Evolutionary conservation across 208 protist species (phyloP).

Genomic region (Wallacemonas sp.): DNA sequence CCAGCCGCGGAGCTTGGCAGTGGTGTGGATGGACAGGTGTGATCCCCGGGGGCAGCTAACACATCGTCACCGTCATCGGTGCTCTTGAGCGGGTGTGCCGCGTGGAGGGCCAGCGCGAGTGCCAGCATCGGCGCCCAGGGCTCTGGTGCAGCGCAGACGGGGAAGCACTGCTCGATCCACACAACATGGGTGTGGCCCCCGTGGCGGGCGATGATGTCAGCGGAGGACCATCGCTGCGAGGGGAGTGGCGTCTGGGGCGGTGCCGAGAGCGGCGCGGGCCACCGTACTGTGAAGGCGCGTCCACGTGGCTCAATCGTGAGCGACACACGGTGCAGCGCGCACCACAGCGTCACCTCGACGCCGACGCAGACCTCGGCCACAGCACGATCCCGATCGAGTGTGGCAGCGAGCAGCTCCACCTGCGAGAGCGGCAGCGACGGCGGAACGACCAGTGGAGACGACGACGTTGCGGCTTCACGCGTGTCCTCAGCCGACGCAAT

Average conservation of each 20-base stretch:
- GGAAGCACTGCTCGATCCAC: slow-evolving; percentile 75
- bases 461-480: background rate
- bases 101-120: slow-evolving; percentile 56
- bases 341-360: slow-evolving; percentile 62
- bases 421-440: background rate
- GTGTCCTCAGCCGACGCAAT: background rate
- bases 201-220: slow-evolving; percentile 21
- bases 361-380: slow-evolving; percentile 23
- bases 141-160: slow-evolving; percentile 43
- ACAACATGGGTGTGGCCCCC: slow-evolving; percentile 17
- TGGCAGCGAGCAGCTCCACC: background rate
- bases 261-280: slow-evolving; percentile 62
- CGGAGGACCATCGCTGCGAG: too few relatives aligned
- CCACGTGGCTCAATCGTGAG: slow-evolving; percentile 69
- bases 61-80: too few relatives aligned
- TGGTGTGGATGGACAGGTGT: too few relatives aligned
- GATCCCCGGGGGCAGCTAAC: too few relatives aligned
- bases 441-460: background rate
- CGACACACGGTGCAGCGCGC: slow-evolving; percentile 61
- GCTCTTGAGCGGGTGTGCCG: too few relatives aligned
- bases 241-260: too few relatives aligned
- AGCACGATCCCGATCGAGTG: background rate
- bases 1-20: too few relatives aligned
- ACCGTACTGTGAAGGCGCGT: slow-evolving; percentile 75
- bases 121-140: slow-evolving; percentile 70